phyloP scores from a whole-genome alignment of 2,329 filamentous ascomycete species.

The Colletotrichum sp. region DNA sequence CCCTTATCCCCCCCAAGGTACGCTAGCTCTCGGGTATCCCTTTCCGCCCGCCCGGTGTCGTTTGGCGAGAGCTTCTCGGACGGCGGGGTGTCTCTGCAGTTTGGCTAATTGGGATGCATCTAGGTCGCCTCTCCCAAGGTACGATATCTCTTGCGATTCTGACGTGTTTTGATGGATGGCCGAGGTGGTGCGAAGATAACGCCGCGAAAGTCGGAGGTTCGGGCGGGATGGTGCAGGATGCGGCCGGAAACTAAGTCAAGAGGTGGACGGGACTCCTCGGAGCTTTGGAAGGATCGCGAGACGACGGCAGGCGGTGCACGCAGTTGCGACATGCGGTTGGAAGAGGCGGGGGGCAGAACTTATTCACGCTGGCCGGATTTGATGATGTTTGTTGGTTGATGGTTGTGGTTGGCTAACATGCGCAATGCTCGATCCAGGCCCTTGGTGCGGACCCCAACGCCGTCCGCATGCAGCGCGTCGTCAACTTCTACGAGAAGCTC shows the following conservation, averaged over 20 bases:
- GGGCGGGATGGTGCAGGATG: background rate
- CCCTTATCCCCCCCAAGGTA: conserved; percentile 99
- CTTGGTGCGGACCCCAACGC: conserved; percentile 96
- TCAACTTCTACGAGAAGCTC: conserved; percentile 98
- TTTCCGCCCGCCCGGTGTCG: conserved; percentile 12
- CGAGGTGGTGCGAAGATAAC: background rate
- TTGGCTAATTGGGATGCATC: background rate
- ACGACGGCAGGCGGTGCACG: background rate
- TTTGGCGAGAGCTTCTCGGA: background rate
- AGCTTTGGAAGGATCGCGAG: background rate
- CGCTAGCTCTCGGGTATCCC: conserved; percentile 28
- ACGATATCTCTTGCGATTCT: conserved; percentile 46
- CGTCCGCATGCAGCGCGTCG: conserved; percentile 95
- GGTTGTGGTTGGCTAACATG: conserved; percentile 37
- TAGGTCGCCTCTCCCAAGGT: conserved; percentile 86
- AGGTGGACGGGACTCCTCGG: conserved; percentile 5
- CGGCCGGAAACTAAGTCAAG: background rate
- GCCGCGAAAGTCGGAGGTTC: conserved; percentile 1
- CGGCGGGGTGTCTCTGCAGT: background rate
- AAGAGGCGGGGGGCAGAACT: background rate
- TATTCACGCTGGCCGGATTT: background rate
- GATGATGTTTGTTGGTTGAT: background rate
- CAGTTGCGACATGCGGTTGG: background rate
- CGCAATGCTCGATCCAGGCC: conserved; percentile 61
- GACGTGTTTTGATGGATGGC: conserved; percentile 2